Evolutionary conservation across 805 yeast species (phyloP), one percentile per base, ranked within the genome.

Genomic region (Yamadazyma ubonensis): DNA sequence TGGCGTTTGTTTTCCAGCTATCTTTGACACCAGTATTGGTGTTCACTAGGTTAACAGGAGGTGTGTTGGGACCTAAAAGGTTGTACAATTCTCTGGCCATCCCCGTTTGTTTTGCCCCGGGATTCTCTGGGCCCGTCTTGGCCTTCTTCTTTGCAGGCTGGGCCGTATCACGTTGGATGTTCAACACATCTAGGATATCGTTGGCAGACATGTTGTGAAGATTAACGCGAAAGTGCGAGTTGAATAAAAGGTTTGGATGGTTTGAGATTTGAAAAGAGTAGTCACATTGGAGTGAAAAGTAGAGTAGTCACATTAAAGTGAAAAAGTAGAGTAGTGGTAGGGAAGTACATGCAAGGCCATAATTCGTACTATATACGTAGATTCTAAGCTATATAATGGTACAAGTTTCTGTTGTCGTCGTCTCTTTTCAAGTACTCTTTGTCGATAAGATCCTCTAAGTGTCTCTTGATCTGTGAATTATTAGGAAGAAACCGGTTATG

Each of bases 61-160:
- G 96, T 2, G 95, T 80, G 59, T 88, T 88, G 28, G 93, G 90
- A 4, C 99, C 99, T 29, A 93, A 68, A 38, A 95, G 71, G 48
- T 84, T 85, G 61, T 84, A 90, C 39, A 93, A 68, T 58, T 93
- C 99, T 50, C 98, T 75, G 46, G 86, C 90, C 78, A 91, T 84
- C 18, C 96, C 96, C 2, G 80, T 68, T 32, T 71, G 67, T 34
- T 65, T 53, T 3, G 51, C 53, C 3, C 52, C 46, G 3, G 30
- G 31, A n/a, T 38, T 36, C 5, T 53, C 62, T 36, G 33, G 35
- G 1, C 52, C 43, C 12, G 53, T 50, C 33, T 60, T 67, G 36
- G 63, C 69, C 41, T 68, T 67, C 53, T 71, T 73, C 53, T 66
- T 70, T 6, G 65, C 59, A 14, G 69, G 72, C 43, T 63, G 71